phyloP scores from a whole-genome alignment of 1,139 yeast species.

The Sugiyamaella japonica region DNA sequence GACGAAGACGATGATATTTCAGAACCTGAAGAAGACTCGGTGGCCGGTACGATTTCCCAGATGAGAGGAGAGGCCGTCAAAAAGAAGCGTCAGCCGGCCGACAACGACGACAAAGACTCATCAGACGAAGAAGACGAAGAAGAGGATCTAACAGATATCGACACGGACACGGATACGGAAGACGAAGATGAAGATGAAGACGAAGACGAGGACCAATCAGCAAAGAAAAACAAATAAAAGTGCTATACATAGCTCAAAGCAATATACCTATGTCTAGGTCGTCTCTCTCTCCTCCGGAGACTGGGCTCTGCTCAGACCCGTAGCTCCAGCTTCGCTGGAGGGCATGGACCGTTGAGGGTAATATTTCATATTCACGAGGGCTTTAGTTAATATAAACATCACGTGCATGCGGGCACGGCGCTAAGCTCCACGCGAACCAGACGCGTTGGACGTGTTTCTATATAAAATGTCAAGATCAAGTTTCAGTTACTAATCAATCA shows the following conservation, averaged over 20 bases:
- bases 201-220: conserved; percentile 19
- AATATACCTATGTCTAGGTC: not conserved
- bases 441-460: not conserved
- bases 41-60: conserved; percentile 54
- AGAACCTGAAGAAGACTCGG: conserved; percentile 76
- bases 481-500: too few species aligned
- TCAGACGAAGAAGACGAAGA: conserved; percentile 34
- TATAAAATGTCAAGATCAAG: too few species aligned
- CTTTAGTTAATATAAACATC: not conserved
- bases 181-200: conserved; percentile 32
- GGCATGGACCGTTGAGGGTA: too few species aligned
- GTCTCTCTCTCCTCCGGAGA: not conserved
- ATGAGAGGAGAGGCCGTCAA: conserved; percentile 59
- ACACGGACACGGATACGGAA: conserved; percentile 33
- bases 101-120: conserved; percentile 30
- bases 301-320: not conserved
- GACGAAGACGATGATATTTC: conserved; percentile 37
- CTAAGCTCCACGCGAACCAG: not conserved
- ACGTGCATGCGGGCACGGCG: not conserved
- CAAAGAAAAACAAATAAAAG: conserved; percentile 17
- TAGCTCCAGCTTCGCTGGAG: too few species aligned
- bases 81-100: conserved; percentile 30
- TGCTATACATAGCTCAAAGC: not conserved
- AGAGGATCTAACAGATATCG: conserved; percentile 34
- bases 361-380: too few species aligned